Evolutionary conservation across 148 eudicot genomes (phyloP).

Genomic region (Spergularia marina): DNA sequence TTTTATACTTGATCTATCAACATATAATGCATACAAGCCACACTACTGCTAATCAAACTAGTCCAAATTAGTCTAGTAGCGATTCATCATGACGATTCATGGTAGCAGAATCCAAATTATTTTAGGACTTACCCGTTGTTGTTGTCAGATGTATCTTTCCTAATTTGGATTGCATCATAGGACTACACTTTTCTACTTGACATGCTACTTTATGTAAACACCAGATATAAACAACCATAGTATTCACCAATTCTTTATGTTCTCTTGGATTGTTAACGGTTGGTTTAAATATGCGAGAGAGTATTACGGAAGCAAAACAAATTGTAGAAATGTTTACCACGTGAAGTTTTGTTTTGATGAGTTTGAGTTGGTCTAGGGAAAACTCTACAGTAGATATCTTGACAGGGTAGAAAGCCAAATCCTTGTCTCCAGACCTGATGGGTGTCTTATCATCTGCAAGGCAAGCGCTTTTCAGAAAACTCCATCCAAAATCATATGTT

Average conservation of each 20-base stretch:
- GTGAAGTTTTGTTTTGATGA: slow-evolving; percentile 33
- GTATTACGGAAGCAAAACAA: neutral
- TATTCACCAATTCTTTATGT: no score
- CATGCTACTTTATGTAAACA: neutral
- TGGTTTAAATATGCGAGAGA: no score
- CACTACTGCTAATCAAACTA: no score
- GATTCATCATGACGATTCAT: no score
- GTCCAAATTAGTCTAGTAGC: no score
- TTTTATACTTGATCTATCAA: neutral
- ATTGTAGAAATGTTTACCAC: slow-evolving; percentile 33
- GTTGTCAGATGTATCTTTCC: neutral
- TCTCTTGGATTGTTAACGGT: no score
- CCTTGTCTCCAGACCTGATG: slow-evolving; percentile 30
- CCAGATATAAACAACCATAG: neutral
- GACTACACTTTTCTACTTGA: neutral
- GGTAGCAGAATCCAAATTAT: neutral
- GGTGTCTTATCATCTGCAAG: slow-evolving; percentile 46
- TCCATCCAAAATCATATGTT: slow-evolving; percentile 47
- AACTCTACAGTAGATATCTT: slow-evolving; percentile 21
- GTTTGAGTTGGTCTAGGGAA: slow-evolving; percentile 30
- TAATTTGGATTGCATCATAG: neutral
- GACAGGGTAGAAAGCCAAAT: slow-evolving; percentile 14
- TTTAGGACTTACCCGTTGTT: neutral
- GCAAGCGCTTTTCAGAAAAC: slow-evolving; percentile 45
- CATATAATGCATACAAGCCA: neutral